These are phyloP conservation scores for Termitomyces sp. DNA, from an alignment of 1,284 basidiomycete species.

Conservation along the genomic window DNA sequence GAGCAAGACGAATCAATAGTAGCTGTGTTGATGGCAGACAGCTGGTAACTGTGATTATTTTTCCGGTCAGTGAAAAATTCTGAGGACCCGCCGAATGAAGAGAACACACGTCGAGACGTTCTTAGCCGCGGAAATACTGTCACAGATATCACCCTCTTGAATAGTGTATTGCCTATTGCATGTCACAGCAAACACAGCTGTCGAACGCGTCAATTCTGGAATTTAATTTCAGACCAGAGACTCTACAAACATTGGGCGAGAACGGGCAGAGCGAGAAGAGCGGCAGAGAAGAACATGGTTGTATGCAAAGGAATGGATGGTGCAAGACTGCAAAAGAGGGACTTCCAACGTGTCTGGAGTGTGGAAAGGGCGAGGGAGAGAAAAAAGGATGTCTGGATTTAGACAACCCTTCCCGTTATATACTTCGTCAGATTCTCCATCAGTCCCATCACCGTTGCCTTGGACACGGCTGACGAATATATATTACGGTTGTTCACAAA, in stretches of 20 bases:
- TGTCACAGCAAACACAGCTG: slow-evolving; percentile 39
- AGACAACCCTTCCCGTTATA: slow-evolving; percentile 10
- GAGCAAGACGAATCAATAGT: slow-evolving; percentile 48
- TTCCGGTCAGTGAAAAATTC: slow-evolving; percentile 7
- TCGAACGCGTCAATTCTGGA: slow-evolving; percentile 1
- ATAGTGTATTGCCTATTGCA: slow-evolving; percentile 63
- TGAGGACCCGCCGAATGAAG: background rate
- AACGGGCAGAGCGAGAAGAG: slow-evolving; percentile 38
- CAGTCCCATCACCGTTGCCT: slow-evolving; percentile 10
- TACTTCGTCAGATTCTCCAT: slow-evolving; percentile 16
- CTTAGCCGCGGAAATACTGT: slow-evolving; percentile 60
- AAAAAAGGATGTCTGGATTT: slow-evolving; percentile 7
- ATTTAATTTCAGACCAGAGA: background rate
- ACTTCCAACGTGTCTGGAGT: slow-evolving; percentile 9
- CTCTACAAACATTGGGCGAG: slow-evolving; percentile 38
- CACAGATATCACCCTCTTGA: slow-evolving; percentile 57
- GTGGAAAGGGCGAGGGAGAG: slow-evolving; percentile 8
- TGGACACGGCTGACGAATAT: slow-evolving; percentile 6
- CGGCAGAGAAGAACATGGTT: slow-evolving; percentile 45
- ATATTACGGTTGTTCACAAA: slow-evolving; percentile 1
- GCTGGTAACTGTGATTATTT: slow-evolving; percentile 52
- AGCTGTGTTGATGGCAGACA: slow-evolving; percentile 53
- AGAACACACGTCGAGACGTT: slow-evolving; percentile 61
- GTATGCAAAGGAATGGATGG: slow-evolving; percentile 21
- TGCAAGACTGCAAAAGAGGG: slow-evolving; percentile 26